Evolutionary conservation across 2,329 filamentous ascomycete species (phyloP), one percentile per base, ranked within the genome.

Genomic region (Xylariaceae sp.): DNA sequence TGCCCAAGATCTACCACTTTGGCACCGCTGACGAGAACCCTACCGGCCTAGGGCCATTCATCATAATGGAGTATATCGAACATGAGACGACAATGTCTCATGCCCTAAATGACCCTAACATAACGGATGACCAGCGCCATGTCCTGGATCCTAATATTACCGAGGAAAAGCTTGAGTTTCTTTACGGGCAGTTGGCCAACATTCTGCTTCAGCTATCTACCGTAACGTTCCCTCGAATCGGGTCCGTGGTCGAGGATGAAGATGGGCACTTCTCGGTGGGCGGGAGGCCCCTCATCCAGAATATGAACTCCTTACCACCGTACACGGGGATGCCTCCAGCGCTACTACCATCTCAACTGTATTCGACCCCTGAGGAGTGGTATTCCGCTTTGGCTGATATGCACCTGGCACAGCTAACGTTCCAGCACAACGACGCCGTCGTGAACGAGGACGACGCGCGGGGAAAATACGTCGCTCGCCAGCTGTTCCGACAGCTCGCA

Each of bases 401-500:
- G 56, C 70, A 79, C 40, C 60, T 79, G 6, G 63, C 62, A 19
- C 69, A 72, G 15, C 63, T 76, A 2, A 16, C 66, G 9, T 73
- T 74, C 49, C 72, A 76, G 58, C 70, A 67, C 52, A 75, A 76
- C 54, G 67, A 74, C 42, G 59, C 68, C 1, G 62, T 74, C 8
- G 51, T 54, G 0, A 65, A 67, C 2, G 71, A 67, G 32, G 68
- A 72, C 19, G 73, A 76, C 55, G 72, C 69, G 51, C 65, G 70
- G 10, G 72, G 69, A 37, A 75, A 76, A 53, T 75, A 74, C 51
- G 67, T 75, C 6, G 69, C 72, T n/a, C 71, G 72, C 5, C 69
- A 72, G 32, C 58, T 76, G 2, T 75, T 76, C 54, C 71, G 68
- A 9, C 68, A 62, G 49, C 51, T 72, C 10, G 68, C 69, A 5